Percentiles rank a stretch among this genome's conserved stretches.
Evolutionary conservation across 768 basidiomycete species (phyloP).

Genomic region (Hortiboletus campestris): DNA sequence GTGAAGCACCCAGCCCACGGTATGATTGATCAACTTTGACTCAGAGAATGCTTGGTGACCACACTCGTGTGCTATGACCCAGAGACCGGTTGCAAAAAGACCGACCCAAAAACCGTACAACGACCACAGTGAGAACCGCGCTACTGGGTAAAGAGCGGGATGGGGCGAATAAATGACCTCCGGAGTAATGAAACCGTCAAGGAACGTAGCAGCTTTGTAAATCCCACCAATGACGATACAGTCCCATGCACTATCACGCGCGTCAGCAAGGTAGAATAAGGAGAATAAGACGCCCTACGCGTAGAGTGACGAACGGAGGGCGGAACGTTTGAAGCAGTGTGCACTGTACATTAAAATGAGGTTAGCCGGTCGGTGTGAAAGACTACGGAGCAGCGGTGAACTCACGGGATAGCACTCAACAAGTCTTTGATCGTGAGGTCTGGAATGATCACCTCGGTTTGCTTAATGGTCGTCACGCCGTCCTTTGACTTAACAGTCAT

Average conservation of each 20-base stretch:
- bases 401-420: conserved; percentile 81
- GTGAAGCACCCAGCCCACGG: conserved; percentile 90
- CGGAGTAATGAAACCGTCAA: conserved; percentile 62
- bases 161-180: conserved; percentile 52
- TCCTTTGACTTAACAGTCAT: conserved; percentile 20
- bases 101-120: conserved; percentile 81
- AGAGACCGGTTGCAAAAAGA: conserved; percentile 89
- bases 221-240: conserved; percentile 61
- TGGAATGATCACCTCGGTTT: conserved; percentile 67
- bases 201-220: conserved; percentile 64
- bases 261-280: conserved; percentile 9
- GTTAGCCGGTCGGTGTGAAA: background rate
- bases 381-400: conserved; percentile 14
- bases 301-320: conserved; percentile 73
- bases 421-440: conserved; percentile 87
- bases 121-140: conserved; percentile 70
- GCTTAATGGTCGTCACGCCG: conserved; percentile 41
- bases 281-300: conserved; percentile 48
- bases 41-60: conserved; percentile 97
- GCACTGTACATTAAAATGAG: conserved; percentile 39
- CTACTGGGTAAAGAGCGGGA: conserved; percentile 59
- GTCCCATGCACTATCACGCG: conserved; percentile 64
- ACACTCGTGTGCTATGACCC: conserved; percentile 94
- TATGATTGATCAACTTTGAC: conserved; percentile 88
- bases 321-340: conserved; percentile 91